A percentile compares a stretch with the other conserved stretches of the same genome.
These are phyloP conservation scores for Ceratobasidium sp. DNA, from an alignment of 1,284 basidiomycete species.

Conservation along the genomic window DNA sequence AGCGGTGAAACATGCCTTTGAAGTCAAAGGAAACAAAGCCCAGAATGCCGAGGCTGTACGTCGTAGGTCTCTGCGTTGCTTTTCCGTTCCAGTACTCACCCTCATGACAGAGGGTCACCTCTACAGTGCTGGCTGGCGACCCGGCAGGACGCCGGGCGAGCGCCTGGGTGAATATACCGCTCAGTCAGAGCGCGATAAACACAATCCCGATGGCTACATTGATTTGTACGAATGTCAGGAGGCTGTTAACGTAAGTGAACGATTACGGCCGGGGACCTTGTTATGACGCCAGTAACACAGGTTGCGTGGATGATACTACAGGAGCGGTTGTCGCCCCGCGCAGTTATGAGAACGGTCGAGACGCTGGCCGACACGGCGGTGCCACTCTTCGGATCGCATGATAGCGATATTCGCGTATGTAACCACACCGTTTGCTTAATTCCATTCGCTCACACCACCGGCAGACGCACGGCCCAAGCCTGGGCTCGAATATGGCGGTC, in stretches of 20 bases:
- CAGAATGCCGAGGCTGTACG: background rate
- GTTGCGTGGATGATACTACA: background rate
- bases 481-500: constrained; percentile 18
- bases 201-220: background rate
- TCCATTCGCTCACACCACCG: background rate
- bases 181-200: background rate
- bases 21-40: background rate
- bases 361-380: background rate
- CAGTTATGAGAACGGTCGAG: background rate
- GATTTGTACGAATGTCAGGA: constrained; percentile 1
- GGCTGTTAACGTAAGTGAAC: background rate
- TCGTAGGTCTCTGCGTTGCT: background rate
- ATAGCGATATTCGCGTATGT: constrained; percentile 1
- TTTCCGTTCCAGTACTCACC: background rate
- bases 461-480: constrained; percentile 9
- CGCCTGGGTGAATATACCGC: background rate
- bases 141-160: background rate
- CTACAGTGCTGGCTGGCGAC: constrained; percentile 6
- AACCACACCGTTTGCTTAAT: background rate
- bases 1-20: background rate
- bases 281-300: too few species aligned
- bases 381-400: constrained; percentile 14
- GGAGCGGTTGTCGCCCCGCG: constrained; percentile 7
- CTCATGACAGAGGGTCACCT: background rate
- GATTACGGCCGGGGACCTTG: background rate